phyloP scores from a whole-genome alignment of 1,139 yeast genomes.

The Blastobotrys serpentis region DNA sequence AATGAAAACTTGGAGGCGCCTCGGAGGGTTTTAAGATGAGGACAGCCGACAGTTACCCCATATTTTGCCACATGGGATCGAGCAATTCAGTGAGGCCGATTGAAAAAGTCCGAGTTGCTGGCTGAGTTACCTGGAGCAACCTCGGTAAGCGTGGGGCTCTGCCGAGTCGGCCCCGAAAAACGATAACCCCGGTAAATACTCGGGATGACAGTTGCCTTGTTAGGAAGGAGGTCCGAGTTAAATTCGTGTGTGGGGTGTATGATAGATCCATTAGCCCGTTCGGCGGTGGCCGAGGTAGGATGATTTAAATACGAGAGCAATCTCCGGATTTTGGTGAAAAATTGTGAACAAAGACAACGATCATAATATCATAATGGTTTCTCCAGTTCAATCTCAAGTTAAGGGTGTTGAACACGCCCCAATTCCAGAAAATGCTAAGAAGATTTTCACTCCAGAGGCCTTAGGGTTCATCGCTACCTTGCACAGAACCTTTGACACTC shows the following conservation, averaged over 20 bases:
- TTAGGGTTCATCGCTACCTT: slow-evolving; percentile 69
- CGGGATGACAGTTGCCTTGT: not conserved
- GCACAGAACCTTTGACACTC: slow-evolving; percentile 66
- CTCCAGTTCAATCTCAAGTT: slow-evolving; percentile 32
- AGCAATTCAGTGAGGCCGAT: no score
- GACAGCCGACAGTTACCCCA: not conserved
- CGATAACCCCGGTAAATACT: slow-evolving; percentile 1
- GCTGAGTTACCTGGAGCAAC: not conserved
- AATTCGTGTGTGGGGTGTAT: not conserved
- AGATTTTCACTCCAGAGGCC: slow-evolving; percentile 64
- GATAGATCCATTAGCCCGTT: slow-evolving; percentile 1
- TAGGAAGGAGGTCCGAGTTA: slow-evolving; percentile 3
- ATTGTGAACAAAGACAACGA: not conserved
- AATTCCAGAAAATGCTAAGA: slow-evolving; percentile 27
- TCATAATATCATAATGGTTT: slow-evolving; percentile 38
- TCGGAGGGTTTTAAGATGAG: no score
- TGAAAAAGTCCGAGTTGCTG: no score
- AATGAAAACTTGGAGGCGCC: no score
- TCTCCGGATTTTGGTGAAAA: not conserved
- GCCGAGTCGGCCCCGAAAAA: slow-evolving; percentile 5
- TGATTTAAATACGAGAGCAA: slow-evolving; percentile 5
- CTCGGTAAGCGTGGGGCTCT: no score
- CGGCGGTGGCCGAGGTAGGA: slow-evolving; percentile 4
- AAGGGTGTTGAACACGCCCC: slow-evolving; percentile 35
- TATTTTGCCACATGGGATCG: no score